A percentile compares a stretch with the other conserved stretches of the same genome.
These are phyloP conservation scores for Claviceps sorghi DNA, from an alignment of 2,329 filamentous ascomycete genomes.

Conservation along the genomic window DNA sequence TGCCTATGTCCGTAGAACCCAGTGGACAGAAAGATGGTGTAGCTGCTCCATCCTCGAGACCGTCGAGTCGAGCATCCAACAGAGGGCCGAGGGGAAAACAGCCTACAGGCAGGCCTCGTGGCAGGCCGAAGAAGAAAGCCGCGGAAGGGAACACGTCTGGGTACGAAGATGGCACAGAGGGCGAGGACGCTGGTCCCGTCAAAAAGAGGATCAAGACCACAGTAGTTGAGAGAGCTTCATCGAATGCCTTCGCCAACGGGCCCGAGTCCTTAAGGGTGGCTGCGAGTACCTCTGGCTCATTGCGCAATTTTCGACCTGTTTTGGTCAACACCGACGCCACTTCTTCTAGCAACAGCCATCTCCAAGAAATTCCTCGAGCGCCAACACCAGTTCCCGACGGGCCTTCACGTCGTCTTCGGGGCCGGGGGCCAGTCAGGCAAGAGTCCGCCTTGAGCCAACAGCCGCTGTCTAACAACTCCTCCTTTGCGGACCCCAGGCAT, in stretches of 20 bases:
- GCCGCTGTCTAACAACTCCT: slow-evolving; percentile 31
- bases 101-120: slow-evolving; percentile 40
- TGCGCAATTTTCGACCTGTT: slow-evolving; percentile 70
- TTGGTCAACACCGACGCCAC: slow-evolving; percentile 32
- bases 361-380: slow-evolving; percentile 60
- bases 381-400: slow-evolving; percentile 58
- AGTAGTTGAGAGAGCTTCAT: slow-evolving; percentile 51
- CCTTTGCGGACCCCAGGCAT: slow-evolving; percentile 24
- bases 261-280: slow-evolving; percentile 76
- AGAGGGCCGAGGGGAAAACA: slow-evolving; percentile 22
- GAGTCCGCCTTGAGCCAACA: slow-evolving; percentile 45
- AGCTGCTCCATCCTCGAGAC: slow-evolving; percentile 31
- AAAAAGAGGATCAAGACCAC: slow-evolving; percentile 69
- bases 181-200: slow-evolving; percentile 34
- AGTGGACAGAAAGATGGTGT: slow-evolving; percentile 8
- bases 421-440: slow-evolving; percentile 34
- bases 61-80: slow-evolving; percentile 45
- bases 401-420: slow-evolving; percentile 13
- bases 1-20: slow-evolving; percentile 18
- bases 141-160: slow-evolving; percentile 55
- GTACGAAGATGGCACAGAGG: slow-evolving; percentile 52
- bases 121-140: slow-evolving; percentile 40
- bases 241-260: slow-evolving; percentile 54
- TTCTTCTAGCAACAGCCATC: slow-evolving; percentile 27
- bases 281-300: slow-evolving; percentile 76